Evolutionary conservation across 805 yeast species (phyloP), one percentile per base, ranked within the genome.

Genomic region (Saccharomyces jurei): DNA sequence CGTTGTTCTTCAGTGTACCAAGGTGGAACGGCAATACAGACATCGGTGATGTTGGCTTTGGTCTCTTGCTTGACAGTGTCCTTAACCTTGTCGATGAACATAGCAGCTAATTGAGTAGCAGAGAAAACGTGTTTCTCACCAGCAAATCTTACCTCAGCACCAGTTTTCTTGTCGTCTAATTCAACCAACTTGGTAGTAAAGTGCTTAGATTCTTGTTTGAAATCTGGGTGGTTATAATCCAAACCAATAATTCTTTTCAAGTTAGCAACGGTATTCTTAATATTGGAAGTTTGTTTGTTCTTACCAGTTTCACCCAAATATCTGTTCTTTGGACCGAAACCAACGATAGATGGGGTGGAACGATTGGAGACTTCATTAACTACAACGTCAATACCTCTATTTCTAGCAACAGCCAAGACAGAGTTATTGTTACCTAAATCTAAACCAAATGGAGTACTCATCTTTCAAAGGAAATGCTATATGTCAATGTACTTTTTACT

Each of bases 291-390:
- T 76, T 92, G 97, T 76, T 92, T 96, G 64, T 89, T 87, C 81
- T 89, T 90, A 68, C 96, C 98, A 51, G 87, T 67, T 77, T 92
- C 99, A 71, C 99, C 99, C 62, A 92, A 83, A 70, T 82, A 84
- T 78, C 99, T 84, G 81, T 81, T 84, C 75, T 87, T 88, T 60
- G 67, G 69, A 62, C 97, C 97, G 65, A 92, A 92, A 28, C 96
- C 97, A 63, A 94, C 92, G 61, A 89, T 73, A 31, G 87, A 74
- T 61, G 99, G 98, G 26, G 99, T 92, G 63, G 95, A 74, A 75
- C 99, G 86, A 85, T 94, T 92, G 54, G 97, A 91, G 52, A 92
- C 98, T 77, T 92, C 99, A 73, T 94, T 94, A 76, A 91, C 97
- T 67, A 92, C 89, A 67, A 94, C 85, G 74, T 92, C 99, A 69